Evolutionary conservation across 176 grass and related monocot genomes (phyloP).

Genomic region (Themeda triandra): DNA sequence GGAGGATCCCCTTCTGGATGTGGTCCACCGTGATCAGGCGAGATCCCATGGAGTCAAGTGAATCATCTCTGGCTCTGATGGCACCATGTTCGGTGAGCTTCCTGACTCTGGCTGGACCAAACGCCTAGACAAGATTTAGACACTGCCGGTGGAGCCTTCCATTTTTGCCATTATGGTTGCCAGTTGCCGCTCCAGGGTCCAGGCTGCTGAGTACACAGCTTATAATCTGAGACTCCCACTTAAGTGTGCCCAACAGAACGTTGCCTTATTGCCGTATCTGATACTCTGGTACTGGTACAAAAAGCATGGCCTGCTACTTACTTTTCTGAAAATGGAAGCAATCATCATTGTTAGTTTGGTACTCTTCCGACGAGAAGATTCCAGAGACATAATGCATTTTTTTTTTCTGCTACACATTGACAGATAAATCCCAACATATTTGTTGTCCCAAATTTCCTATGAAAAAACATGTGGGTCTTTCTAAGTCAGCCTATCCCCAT

Average conservation of each 20-base stretch:
- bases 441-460: not conserved
- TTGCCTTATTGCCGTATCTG: not conserved
- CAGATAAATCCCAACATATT: not conserved
- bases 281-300: not conserved
- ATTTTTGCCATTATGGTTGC: not conserved
- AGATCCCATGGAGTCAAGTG: conserved; percentile 23
- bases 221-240: not conserved
- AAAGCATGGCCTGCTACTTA: not conserved
- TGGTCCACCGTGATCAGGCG: not conserved
- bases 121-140: not conserved
- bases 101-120: not conserved
- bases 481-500: not conserved
- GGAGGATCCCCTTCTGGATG: conserved; percentile 11
- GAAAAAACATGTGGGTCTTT: not conserved
- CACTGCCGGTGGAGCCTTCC: not conserved
- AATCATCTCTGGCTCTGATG: not conserved
- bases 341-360: not conserved
- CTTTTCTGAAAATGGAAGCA: not conserved
- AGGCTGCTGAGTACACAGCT: not conserved
- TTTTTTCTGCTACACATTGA: not conserved
- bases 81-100: not conserved
- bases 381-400: not conserved
- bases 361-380: not conserved
- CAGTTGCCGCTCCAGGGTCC: not conserved
- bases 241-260: not conserved